phyloP scores from a whole-genome alignment of 805 yeast species.

The Saturnispora sanitii region DNA sequence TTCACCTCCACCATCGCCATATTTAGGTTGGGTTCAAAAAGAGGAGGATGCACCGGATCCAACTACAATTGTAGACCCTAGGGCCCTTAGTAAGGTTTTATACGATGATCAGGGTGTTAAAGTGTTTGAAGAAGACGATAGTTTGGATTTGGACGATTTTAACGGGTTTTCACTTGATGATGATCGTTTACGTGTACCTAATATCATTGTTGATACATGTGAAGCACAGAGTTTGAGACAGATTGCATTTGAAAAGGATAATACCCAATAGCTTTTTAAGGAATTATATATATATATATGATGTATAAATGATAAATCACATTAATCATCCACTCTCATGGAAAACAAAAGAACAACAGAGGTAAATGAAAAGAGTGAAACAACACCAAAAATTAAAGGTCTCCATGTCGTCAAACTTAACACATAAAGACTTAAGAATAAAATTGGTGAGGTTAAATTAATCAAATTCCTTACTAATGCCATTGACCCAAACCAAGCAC shows the following conservation, averaged over 20 bases:
- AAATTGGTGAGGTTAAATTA: constrained; percentile 39
- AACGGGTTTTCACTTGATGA: background rate
- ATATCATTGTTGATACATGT: constrained; percentile 21
- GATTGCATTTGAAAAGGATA: constrained; percentile 6
- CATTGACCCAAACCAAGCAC: constrained; percentile 66
- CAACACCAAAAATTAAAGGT: constrained; percentile 24
- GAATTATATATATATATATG: no score
- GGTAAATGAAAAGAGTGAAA: background rate
- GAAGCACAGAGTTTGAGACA: constrained; percentile 21
- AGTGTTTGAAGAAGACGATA: constrained; percentile 6
- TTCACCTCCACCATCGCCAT: constrained; percentile 30
- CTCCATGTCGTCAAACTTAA: constrained; percentile 27
- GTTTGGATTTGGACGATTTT: constrained; percentile 9
- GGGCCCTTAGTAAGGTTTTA: constrained; percentile 15
- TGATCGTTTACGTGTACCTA: no score
- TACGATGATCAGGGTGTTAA: constrained; percentile 5
- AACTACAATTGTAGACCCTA: constrained; percentile 23
- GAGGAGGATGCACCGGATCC: constrained; percentile 27
- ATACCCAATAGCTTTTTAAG: constrained; percentile 1
- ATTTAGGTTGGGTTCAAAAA: constrained; percentile 23
- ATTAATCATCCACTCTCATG: constrained; percentile 1
- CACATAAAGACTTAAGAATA: constrained; percentile 39
- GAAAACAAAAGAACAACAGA: constrained; percentile 1
- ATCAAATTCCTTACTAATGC: constrained; percentile 47
- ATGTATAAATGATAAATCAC: no score